Base-by-base conservation (phyloP, 1,139 yeast genomes). In the Blastobotrys malaysiensis region DNA sequence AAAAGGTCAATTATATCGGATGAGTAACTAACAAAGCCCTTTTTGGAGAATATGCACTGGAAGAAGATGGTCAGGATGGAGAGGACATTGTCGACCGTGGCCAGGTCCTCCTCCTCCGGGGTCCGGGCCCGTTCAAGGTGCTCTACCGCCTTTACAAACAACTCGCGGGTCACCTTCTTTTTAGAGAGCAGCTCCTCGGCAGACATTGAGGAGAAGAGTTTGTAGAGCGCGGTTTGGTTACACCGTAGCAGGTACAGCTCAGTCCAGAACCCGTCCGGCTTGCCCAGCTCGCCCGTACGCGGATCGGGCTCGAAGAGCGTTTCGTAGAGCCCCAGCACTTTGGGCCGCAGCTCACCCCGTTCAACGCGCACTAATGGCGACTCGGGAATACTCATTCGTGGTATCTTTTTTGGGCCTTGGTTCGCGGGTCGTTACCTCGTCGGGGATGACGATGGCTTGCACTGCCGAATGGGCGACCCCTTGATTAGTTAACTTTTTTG, bases 361-460 rank as follows among this genome's bases (percentile, higher is more conserved):
- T 73, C 71, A 43, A 70, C 68, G 52, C 67, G 73, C 44, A 66
- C 67, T 19, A 73, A 61, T 19, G 76, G 76, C 39, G 74, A 70
- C 46, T 55, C 68, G 5, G 46, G 16, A 5, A 22, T 22, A 22
- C 26, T 22, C 26, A 22, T 22, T 22, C n/a, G n/a, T n/a, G n/a
- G n/a, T n/a, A n/a, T 16, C 18, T 16, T 14, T 14, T 44, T n/a
- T 16, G 46, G 19, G 46, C n/a, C 18, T 20, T 13, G 13, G 46
- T 44, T n/a, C n/a, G n/a, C 13, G 46, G 19, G 13, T 21, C 21
- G 24, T 26, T 19, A 7, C 3, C 9, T 45, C 11, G n/a, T 16
- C 24, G 48, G 16, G 46, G 9, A 9, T 45, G 18, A 14, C 16
- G 13, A 45, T 18, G 21, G 13, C 21, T 9, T 9, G 24, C 27